Base-by-base conservation (phyloP, 768 basidiomycete species). In the Tephrocybe sp. region DNA sequence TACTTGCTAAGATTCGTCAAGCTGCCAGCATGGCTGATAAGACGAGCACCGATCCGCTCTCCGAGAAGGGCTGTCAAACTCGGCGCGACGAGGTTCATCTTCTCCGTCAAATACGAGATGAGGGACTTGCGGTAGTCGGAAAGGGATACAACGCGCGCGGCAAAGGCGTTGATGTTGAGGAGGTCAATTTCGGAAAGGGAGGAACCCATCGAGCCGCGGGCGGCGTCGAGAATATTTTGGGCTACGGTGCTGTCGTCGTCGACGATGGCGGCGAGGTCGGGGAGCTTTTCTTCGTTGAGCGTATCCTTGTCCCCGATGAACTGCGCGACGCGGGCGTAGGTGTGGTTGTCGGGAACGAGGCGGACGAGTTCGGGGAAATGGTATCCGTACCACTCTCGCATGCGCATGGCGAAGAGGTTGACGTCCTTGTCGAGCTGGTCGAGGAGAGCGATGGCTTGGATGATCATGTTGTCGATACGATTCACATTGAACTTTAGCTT, bases 351-450 rank as follows among this genome's bases (percentile, higher is more conserved):
- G 49, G 94, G 83, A 1, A 98, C 93, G 64, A 98, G 77, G 55
- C 80, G 86, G 72, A 96, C 81, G 59, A 98, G 88, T 71, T 98
- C 96, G 34, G 96, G 96, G 78, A 97, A 98, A 68, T 98, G 96
- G 74, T 95, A 98, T 6, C 96, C 96, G 68, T 98, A 98, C 96
- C 96, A 98, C 68, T 98, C 96, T 61, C 96, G 80, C 45, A 97
- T 85, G 31, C 96, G 90, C 96, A 98, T 98, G 16, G 94, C 89
- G 68, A 98, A 98, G 26, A 95, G 84, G 75, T 98, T 98, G 70
- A 98, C 93, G 68, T 98, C 96, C 77, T 98, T 98, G 81, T 98
- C 96, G 63, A 98, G 87, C 64, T 98, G 95, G 73, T 98, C 96
- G 62, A 97, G 89, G 51, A 98, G 85, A 4, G 95, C 91, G 66